phyloP scores from a whole-genome alignment of 257 asterid genomes.

The Datura wrightii region DNA sequence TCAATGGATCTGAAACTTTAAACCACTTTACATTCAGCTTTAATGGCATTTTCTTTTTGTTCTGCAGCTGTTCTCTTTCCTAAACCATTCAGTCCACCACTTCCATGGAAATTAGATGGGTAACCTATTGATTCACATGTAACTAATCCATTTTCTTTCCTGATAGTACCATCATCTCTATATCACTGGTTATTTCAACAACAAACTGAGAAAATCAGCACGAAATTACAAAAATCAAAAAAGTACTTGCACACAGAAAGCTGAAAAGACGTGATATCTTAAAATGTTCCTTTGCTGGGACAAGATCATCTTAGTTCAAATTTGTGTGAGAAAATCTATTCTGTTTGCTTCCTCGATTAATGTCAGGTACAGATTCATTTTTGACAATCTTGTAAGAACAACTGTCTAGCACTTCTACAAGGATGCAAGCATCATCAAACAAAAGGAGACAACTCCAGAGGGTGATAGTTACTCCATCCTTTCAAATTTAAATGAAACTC shows the following conservation, averaged over 20 bases:
- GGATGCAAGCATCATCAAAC: not conserved
- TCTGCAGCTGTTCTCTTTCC: not conserved
- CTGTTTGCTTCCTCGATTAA: not conserved
- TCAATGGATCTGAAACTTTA: not conserved
- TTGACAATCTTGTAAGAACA: not conserved
- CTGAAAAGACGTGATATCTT: not conserved
- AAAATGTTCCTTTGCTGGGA: constrained; percentile 11
- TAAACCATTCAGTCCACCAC: not conserved
- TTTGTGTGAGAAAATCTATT: not conserved
- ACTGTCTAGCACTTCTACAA: not conserved
- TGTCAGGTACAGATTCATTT: not conserved
- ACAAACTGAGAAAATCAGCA: constrained; percentile 26
- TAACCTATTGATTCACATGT: not conserved
- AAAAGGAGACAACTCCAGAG: not conserved
- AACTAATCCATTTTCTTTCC: not conserved
- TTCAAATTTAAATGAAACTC: constrained; percentile 23
- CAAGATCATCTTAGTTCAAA: not conserved
- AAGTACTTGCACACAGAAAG: not conserved
- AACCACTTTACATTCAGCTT: not conserved
- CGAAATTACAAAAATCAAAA: not conserved
- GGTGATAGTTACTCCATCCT: not conserved
- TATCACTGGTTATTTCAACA: not conserved
- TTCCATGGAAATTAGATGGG: not conserved
- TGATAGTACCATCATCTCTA: not conserved
- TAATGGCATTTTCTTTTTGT: not conserved